phyloP scores from a whole-genome alignment of 176 grass and related monocot species.

The Cenchrus americanus region DNA sequence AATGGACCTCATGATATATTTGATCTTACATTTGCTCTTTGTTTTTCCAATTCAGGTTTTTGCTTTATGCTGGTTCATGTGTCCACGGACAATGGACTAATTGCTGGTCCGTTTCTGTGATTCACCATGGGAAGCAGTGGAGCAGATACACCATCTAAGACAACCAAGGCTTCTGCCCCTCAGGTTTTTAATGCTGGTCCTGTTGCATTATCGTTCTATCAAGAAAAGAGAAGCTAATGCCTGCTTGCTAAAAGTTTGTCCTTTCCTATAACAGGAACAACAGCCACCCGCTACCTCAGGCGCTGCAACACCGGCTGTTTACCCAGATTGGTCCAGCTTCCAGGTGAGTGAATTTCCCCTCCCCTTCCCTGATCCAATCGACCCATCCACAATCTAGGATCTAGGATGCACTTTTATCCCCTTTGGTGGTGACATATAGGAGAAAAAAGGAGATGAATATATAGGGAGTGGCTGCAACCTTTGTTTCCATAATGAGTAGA shows the following conservation, averaged over 20 bases:
- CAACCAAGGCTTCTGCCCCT: conserved; percentile 60
- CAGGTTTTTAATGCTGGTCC: conserved; percentile 59
- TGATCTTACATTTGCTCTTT: conserved; percentile 28
- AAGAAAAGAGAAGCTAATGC: background rate
- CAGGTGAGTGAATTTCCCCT: conserved; percentile 52
- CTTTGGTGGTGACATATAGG: background rate
- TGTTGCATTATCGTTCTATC: conserved; percentile 16
- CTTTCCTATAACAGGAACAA: conserved; percentile 70
- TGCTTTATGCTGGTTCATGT: conserved; percentile 41
- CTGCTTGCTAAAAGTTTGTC: conserved; percentile 7
- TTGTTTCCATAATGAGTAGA: conserved; percentile 6
- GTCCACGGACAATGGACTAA: conserved; percentile 42
- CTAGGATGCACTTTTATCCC: background rate
- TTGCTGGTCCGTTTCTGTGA: conserved; percentile 27
- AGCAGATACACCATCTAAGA: conserved; percentile 64
- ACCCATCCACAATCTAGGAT: background rate
- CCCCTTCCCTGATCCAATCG: background rate
- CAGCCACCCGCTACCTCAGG: conserved; percentile 61
- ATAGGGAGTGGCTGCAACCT: background rate
- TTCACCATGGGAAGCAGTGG: conserved; percentile 75
- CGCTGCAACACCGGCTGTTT: conserved; percentile 53
- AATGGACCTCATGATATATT: conserved; percentile 11
- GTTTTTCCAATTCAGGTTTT: conserved; percentile 44
- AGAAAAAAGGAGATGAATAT: conserved; percentile 3
- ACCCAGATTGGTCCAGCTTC: conserved; percentile 89